Conservation (phyloP, 2,329 filamentous ascomycete species). For the Arthroderma sp. region DNA sequence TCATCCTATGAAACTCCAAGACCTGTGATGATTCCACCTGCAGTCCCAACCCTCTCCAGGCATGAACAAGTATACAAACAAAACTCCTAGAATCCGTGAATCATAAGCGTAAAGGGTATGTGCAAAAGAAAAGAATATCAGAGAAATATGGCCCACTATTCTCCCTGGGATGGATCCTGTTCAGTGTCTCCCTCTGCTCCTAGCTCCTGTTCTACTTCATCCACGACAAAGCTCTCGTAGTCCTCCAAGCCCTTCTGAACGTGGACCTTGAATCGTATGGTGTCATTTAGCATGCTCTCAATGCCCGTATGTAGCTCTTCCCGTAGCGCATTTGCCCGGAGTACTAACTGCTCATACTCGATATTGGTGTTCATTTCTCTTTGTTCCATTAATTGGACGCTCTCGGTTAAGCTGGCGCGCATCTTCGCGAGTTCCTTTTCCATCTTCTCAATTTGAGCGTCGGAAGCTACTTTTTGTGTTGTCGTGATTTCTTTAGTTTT, state of each 20-base stretch:
- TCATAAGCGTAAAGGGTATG: neutral
- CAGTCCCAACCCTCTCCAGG: too few relatives aligned
- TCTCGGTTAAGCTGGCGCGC: conserved; percentile 69
- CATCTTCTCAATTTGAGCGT: conserved; percentile 96
- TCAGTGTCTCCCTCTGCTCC: conserved; percentile 45
- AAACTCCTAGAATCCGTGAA: neutral
- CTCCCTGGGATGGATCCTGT: neutral
- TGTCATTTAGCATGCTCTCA: conserved; percentile 88
- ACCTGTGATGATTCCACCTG: too few relatives aligned
- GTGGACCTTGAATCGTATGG: conserved; percentile 98
- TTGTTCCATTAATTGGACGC: conserved; percentile 83
- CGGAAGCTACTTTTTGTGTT: conserved; percentile 75
- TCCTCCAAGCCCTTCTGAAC: conserved; percentile 85
- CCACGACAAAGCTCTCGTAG: conserved; percentile 84
- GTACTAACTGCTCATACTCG: conserved; percentile 86
- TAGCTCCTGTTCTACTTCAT: conserved; percentile 79
- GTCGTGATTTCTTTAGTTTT: conserved; percentile 79
- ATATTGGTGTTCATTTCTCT: conserved; percentile 93
- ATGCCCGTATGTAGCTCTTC: conserved; percentile 97
- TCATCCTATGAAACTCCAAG: too few relatives aligned
- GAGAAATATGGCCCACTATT: neutral
- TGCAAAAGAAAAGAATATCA: neutral
- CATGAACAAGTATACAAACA: neutral
- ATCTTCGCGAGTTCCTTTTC: conserved; percentile 96
- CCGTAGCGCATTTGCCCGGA: conserved; percentile 68